Conservation (phyloP, 805 yeast genomes). For the Torulaspora indica region DNA sequence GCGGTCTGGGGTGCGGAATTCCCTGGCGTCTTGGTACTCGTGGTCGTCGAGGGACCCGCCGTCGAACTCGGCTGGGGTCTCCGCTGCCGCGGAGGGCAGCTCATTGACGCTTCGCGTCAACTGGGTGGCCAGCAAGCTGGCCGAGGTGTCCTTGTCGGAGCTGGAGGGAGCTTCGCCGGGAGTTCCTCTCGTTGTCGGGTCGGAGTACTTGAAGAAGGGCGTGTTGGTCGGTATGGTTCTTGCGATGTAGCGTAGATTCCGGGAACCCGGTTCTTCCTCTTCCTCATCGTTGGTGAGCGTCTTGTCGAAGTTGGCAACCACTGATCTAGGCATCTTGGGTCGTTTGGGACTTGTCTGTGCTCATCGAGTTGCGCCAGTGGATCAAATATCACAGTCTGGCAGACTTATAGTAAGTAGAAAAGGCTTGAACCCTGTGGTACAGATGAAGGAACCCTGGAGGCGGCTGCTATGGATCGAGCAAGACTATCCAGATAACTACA, state of each 20-base stretch:
- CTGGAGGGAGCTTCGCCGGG: not conserved
- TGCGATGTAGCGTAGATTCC: constrained; percentile 8
- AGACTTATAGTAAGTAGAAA: not conserved
- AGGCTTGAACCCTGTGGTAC: not conserved
- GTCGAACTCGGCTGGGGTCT: constrained; percentile 6
- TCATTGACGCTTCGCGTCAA: not conserved
- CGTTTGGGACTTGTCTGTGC: not conserved
- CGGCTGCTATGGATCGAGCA: constrained; percentile 81
- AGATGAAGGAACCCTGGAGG: constrained; percentile 55
- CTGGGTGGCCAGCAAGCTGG: not conserved
- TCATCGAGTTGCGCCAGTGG: not conserved
- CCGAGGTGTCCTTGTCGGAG: not conserved
- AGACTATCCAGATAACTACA: constrained; percentile 87
- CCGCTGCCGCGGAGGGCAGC: constrained; percentile 5
- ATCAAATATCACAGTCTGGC: not conserved
- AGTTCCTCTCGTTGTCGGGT: not conserved
- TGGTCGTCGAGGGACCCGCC: not conserved
- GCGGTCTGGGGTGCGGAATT: too few relatives aligned
- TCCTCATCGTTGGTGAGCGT: constrained; percentile 10
- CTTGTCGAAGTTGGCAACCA: constrained; percentile 4
- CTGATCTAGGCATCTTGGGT: constrained; percentile 4
- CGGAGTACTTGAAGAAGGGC: constrained; percentile 7
- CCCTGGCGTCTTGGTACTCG: constrained; percentile 4
- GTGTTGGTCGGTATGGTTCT: constrained; percentile 12
- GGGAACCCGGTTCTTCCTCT: constrained; percentile 11